Percentiles rank a stretch among this genome's conserved stretches.
Conservation (phyloP, 192 early-diverging fungal species). For the Umbelopsis sp. region DNA sequence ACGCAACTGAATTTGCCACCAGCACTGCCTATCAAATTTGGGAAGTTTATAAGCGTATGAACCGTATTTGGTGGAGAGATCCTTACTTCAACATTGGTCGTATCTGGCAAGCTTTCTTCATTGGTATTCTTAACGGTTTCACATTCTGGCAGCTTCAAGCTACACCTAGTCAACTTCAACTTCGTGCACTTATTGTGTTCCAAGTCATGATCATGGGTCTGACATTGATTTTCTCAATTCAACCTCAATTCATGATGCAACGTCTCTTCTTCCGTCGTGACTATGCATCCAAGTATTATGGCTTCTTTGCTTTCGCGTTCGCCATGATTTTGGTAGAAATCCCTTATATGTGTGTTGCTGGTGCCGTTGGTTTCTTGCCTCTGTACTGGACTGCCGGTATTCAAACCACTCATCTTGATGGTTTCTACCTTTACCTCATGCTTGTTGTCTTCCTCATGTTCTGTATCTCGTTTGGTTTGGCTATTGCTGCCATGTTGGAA, state of each 20-base stretch:
- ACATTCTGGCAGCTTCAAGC: constrained; percentile 68
- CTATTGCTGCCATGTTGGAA: constrained; percentile 68
- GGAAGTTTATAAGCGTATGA: constrained; percentile 67
- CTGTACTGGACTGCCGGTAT: constrained; percentile 82
- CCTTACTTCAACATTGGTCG: constrained; percentile 79
- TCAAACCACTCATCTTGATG: constrained; percentile 44
- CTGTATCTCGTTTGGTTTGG: constrained; percentile 69
- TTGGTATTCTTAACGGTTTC: constrained; percentile 70
- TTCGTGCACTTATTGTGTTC: constrained; percentile 75
- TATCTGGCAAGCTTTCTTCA: constrained; percentile 59
- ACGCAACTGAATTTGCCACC: constrained; percentile 51
- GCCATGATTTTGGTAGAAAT: constrained; percentile 69
- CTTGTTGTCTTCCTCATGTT: constrained; percentile 65
- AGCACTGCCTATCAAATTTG: constrained; percentile 49
- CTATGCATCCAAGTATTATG: constrained; percentile 67
- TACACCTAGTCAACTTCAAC: constrained; percentile 62
- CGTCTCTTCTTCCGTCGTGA: constrained; percentile 72
- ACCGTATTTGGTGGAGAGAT: constrained; percentile 70
- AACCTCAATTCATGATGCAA: constrained; percentile 69
- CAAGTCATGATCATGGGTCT: constrained; percentile 67
- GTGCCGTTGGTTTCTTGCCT: constrained; percentile 68
- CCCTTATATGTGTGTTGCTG: constrained; percentile 66
- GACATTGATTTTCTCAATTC: constrained; percentile 68
- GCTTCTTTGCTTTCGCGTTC: constrained; percentile 65
- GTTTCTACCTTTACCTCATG: constrained; percentile 69